Evolutionary conservation across 306 rosid species (phyloP), one percentile per base, ranked within the genome.

Genomic region (Lithocarpus polystachyus): DNA sequence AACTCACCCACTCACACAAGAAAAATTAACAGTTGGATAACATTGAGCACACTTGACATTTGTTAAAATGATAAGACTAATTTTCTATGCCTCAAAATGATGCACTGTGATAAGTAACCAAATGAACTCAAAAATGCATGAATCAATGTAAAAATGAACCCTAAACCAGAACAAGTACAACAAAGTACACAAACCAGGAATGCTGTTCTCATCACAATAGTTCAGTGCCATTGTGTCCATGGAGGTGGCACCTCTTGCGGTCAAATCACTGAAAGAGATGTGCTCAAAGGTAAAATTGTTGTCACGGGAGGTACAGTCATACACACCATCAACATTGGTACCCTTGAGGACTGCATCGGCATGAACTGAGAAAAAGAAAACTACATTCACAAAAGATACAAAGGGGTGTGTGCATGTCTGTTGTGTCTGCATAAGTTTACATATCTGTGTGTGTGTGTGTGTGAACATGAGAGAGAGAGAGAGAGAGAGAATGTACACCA

Each of bases 341-440:
- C 90, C 94, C 81, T 88, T 88, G 67, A 90, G 88, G 59, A 90
- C 87, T 14, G 89, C 91, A 72, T 88, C 90, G 22, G 90, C 91
- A 64, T 82, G 79, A 65, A 90, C 94, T 88, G 88, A 84, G 51
- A 76, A 53, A 68, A 57, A 60, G 9, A 33, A 26, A 6, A 15
- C 29, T 15, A 60, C 65, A n/a, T 68, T 71, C 55, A 82, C 82
- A 52, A 65, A 82, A 68, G 15, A n/a, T 18, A 8, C 26, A 23
- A 68, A 67, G 31, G 19, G 17, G 26, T 19, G 1, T 19, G 52
- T 59, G 65, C 65, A 20, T 68, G 45, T 20, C 14, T 14, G 4
- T 24, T 62, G 68, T 7, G 43, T 6, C 40, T 7, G 28, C 52
- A 35, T 35, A 11, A 18, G 5, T 68, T 62, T 62, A 6, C 69